These are phyloP conservation scores for Aschersonia sp. DNA, from an alignment of 2,329 filamentous ascomycete genomes.

Conservation along the genomic window DNA sequence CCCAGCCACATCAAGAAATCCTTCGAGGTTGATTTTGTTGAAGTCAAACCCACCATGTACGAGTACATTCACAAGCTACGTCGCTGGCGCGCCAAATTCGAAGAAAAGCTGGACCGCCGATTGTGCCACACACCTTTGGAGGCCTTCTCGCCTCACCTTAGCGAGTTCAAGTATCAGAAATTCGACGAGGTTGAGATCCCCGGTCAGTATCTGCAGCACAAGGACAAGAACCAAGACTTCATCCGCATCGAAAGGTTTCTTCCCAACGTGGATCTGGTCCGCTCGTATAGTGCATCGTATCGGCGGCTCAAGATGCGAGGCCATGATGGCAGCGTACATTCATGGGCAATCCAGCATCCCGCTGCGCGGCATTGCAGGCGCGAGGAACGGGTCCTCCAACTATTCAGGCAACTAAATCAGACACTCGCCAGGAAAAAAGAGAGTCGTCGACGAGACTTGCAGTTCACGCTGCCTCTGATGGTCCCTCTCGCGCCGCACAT, in stretches of 20 bases:
- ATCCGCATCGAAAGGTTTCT: slow-evolving; percentile 94
- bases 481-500: slow-evolving; percentile 90
- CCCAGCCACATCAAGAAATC: slow-evolving; percentile 89
- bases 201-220: slow-evolving; percentile 91
- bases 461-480: slow-evolving; percentile 93
- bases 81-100: slow-evolving; percentile 93
- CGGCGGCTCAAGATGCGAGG: slow-evolving; percentile 89
- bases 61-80: slow-evolving; percentile 97
- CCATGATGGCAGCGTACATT: slow-evolving; percentile 92
- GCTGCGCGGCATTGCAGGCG: slow-evolving; percentile 82
- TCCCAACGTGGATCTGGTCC: slow-evolving; percentile 83
- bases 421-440: slow-evolving; percentile 87
- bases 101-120: slow-evolving; percentile 87
- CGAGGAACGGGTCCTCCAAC: slow-evolving; percentile 86
- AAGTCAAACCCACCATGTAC: slow-evolving; percentile 90
- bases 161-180: slow-evolving; percentile 93
- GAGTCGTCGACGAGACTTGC: slow-evolving; percentile 79
- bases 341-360: slow-evolving; percentile 92
- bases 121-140: slow-evolving; percentile 63
- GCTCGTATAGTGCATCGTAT: slow-evolving; percentile 82
- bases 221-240: slow-evolving; percentile 98
- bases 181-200: slow-evolving; percentile 98
- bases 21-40: slow-evolving; percentile 95
- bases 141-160: slow-evolving; percentile 75
- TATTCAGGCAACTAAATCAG: slow-evolving; percentile 96